phyloP scores from a whole-genome alignment of 495 filamentous ascomycete species.

The Talaromyces ruber region DNA sequence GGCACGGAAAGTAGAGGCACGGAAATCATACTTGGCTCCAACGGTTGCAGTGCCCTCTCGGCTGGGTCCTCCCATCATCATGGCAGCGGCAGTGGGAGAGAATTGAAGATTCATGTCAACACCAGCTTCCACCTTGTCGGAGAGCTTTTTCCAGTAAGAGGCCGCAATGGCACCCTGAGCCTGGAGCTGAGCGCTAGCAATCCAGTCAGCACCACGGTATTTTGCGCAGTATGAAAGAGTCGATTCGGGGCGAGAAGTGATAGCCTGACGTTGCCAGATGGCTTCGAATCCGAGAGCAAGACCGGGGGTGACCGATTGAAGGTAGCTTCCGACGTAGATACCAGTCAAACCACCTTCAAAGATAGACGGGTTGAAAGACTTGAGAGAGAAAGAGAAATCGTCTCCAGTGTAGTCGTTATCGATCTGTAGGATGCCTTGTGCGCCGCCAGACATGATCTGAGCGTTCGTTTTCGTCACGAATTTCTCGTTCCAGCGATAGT shows the following conservation, averaged over 20 bases:
- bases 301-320: constrained; percentile 84
- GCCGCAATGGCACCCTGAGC: constrained; percentile 75
- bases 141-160: constrained; percentile 91
- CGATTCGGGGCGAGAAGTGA: constrained; percentile 73
- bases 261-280: constrained; percentile 79
- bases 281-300: constrained; percentile 86
- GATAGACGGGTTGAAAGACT: constrained; percentile 86
- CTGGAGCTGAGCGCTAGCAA: constrained; percentile 78
- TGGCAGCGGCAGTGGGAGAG: constrained; percentile 48
- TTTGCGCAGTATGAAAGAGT: constrained; percentile 78
- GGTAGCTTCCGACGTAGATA: constrained; percentile 89
- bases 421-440: constrained; percentile 70
- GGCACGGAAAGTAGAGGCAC: constrained; percentile 84
- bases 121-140: constrained; percentile 94
- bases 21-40: constrained; percentile 98
- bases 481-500: constrained; percentile 73
- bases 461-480: constrained; percentile 78
- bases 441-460: constrained; percentile 61
- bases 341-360: constrained; percentile 89
- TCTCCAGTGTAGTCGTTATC: constrained; percentile 90
- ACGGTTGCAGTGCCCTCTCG: constrained; percentile 86
- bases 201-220: constrained; percentile 87
- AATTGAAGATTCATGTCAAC: constrained; percentile 89
- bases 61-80: constrained; percentile 61
- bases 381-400: constrained; percentile 87